Evolutionary conservation across 2,329 filamentous ascomycete species (phyloP).

Genomic region (Phoma sp.): DNA sequence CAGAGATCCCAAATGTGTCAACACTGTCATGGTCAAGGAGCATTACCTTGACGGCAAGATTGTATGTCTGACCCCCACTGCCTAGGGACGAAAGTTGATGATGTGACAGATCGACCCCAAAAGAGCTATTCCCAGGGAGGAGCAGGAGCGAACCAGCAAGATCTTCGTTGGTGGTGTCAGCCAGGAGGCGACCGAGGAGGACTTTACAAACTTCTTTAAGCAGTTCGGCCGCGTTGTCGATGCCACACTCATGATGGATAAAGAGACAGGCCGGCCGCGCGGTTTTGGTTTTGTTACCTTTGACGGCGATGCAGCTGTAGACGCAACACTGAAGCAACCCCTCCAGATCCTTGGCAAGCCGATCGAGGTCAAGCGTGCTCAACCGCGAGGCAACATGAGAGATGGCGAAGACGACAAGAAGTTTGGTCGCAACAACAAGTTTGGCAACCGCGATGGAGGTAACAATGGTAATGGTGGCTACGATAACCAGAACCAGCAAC

Average conservation of each 20-base stretch:
- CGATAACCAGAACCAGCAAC: slow-evolving; percentile 57
- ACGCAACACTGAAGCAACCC: slow-evolving; percentile 82
- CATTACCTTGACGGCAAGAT: slow-evolving; percentile 98
- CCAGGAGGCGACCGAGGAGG: slow-evolving; percentile 93
- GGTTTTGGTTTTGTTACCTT: slow-evolving; percentile 99
- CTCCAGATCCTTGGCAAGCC: slow-evolving; percentile 94
- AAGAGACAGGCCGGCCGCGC: slow-evolving; percentile 94
- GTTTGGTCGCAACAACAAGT: slow-evolving; percentile 47
- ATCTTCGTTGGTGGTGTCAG: slow-evolving; percentile 98
- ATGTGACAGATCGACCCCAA: slow-evolving; percentile 87
- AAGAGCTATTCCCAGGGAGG: slow-evolving; percentile 93
- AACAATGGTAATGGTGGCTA: slow-evolving; percentile 43
- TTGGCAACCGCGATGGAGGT: slow-evolving; percentile 43
- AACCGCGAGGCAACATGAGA: slow-evolving; percentile 90
- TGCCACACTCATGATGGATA: slow-evolving; percentile 99
- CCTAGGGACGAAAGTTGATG: slow-evolving; percentile 27
- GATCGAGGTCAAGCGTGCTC: slow-evolving; percentile 98
- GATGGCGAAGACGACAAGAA: slow-evolving; percentile 78
- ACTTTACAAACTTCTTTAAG: slow-evolving; percentile 96
- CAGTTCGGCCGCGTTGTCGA: slow-evolving; percentile 96
- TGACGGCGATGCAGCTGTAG: slow-evolving; percentile 92
- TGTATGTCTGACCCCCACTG: slow-evolving; percentile 64
- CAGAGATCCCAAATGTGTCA: slow-evolving; percentile 96
- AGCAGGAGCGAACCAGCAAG: slow-evolving; percentile 97
- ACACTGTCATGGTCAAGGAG: slow-evolving; percentile 99